Conservation (phyloP, 192 early-diverging fungal species). For the Powellomyces hirtus region DNA sequence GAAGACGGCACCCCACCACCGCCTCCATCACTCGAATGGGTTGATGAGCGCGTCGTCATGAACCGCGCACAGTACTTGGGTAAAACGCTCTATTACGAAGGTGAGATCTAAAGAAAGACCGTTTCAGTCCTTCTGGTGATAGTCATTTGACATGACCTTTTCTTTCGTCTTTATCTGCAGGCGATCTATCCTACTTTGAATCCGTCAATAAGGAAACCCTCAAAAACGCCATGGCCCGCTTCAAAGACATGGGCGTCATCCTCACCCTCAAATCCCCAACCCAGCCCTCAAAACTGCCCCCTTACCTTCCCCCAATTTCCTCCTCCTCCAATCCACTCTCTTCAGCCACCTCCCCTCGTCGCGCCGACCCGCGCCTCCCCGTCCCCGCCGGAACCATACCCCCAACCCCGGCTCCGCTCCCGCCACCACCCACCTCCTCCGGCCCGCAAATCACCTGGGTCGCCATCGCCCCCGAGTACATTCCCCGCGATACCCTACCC, state of each 20-base stretch:
- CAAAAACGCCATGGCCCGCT: constrained; percentile 70
- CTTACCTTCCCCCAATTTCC: not conserved
- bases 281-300: constrained; percentile 8
- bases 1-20: not conserved
- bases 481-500: constrained; percentile 18
- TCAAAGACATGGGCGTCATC: constrained; percentile 68
- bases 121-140: not conserved
- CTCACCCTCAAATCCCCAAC: constrained; percentile 40
- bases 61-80: constrained; percentile 72
- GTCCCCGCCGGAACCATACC: constrained; percentile 11
- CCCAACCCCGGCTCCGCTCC: constrained; percentile 1
- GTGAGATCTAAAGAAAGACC: constrained; percentile 31
- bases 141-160: not conserved
- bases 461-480: constrained; percentile 34
- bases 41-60: constrained; percentile 69
- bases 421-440: constrained; percentile 6
- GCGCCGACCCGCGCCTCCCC: constrained; percentile 15
- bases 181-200: constrained; percentile 71
- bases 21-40: constrained; percentile 51
- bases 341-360: constrained; percentile 6
- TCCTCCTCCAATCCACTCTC: not conserved
- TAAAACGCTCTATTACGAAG: constrained; percentile 83
- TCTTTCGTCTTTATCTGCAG: not conserved
- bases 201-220: constrained; percentile 82
- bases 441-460: constrained; percentile 41